Evolutionary conservation across 768 basidiomycete species (phyloP), one percentile per base, ranked within the genome.

Genomic region (Coprinellus aureogranulatus): DNA sequence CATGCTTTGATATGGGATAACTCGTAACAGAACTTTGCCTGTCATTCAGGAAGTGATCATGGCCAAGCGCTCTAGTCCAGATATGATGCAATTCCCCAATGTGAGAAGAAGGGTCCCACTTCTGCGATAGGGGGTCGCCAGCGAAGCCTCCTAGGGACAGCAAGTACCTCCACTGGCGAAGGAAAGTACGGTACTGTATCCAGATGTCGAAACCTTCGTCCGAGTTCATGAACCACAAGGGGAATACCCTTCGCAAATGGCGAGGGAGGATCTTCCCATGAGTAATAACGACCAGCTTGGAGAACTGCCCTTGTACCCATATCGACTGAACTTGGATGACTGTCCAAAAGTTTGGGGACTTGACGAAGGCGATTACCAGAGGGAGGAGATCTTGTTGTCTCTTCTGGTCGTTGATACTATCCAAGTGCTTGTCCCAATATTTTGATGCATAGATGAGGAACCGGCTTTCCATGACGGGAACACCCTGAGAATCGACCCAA

Each of bases 401-500:
- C 12, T 59, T 26, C 12, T 20, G 28, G 20, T 48, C 46, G 16
- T 20, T 22, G 20, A 67, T 53, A n/a, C 65, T 47, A 28, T 68
- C 65, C 25, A 73, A 59, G 42, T 69, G 67, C 34, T 67, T 68
- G 50, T 66, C 70, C 72, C 72, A 73, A 57, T 73, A 70, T 42
- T 73, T 73, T 2, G 70, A 65, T 6, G 61, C 53, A 46, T 73
- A 73, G 8, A 58, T 34, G 28, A 64, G 61, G 57, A 73, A 71
- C 11, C 54, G 64, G 39, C 69, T 70, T 9, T 64, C 51, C 22
- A 66, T 54, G 12, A 71, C 61, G 1, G 65, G 51, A 1, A 49
- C 54, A 8, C 62, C 67, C 10, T 40, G 30, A n/a, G 47, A 45
- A 40, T 72, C 70, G 27, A 62, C 22, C 70, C 71, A 72, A 6